Conservation (phyloP, 2,329 filamentous ascomycete genomes). For the Mollisiaceae sp. region DNA sequence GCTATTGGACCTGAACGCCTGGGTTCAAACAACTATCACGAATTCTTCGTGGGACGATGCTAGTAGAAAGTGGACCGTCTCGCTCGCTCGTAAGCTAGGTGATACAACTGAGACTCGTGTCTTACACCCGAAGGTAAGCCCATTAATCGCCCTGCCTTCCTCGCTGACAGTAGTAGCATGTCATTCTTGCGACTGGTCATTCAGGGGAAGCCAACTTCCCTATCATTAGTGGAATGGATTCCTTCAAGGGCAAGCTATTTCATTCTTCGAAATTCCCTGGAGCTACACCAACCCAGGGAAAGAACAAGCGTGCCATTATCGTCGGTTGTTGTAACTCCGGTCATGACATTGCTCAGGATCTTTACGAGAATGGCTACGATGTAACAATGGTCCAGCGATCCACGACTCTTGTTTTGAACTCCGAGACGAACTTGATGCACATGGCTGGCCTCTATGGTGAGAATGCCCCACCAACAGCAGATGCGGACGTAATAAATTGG, state of each 20-base stretch:
- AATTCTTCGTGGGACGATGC: slow-evolving; percentile 44
- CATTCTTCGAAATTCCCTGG: slow-evolving; percentile 48
- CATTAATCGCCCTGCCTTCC: not conserved
- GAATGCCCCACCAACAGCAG: slow-evolving; percentile 62
- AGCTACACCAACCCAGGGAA: slow-evolving; percentile 49
- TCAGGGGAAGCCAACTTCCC: slow-evolving; percentile 64
- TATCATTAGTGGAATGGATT: slow-evolving; percentile 18
- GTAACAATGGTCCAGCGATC: slow-evolving; percentile 74
- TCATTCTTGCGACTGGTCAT: slow-evolving; percentile 34
- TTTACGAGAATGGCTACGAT: slow-evolving; percentile 66
- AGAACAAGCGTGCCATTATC: slow-evolving; percentile 66
- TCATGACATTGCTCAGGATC: slow-evolving; percentile 73
- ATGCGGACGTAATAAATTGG: slow-evolving; percentile 66
- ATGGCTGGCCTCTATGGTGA: slow-evolving; percentile 40
- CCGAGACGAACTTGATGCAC: slow-evolving; percentile 44
- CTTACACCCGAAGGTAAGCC: slow-evolving; percentile 28
- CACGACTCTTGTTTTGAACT: slow-evolving; percentile 65
- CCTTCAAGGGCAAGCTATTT: slow-evolving; percentile 61
- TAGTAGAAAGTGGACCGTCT: slow-evolving; percentile 59
- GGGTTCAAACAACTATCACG: slow-evolving; percentile 58
- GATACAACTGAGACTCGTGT: slow-evolving; percentile 26
- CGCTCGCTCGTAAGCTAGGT: slow-evolving; percentile 52
- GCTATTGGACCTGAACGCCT: slow-evolving; percentile 69
- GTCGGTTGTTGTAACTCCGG: slow-evolving; percentile 72
- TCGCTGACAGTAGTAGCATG: slow-evolving; percentile 18